Evolutionary conservation across 2,329 filamentous ascomycete species (phyloP).

Genomic region (Colletotrichum sp.): DNA sequence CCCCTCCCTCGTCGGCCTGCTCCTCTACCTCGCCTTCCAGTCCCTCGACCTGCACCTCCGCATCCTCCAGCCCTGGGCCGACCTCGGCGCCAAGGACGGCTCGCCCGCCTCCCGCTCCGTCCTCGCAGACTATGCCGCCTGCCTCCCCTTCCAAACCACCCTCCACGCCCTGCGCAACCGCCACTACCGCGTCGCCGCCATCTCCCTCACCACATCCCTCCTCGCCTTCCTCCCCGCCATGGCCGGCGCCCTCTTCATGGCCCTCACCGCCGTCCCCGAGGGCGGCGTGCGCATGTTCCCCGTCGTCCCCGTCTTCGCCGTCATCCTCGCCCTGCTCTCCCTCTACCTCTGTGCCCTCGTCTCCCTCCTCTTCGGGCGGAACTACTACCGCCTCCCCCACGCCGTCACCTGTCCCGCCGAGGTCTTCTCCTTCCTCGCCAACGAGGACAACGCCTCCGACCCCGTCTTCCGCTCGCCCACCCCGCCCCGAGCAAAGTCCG

Average conservation of each 20-base stretch:
- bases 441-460: conserved; percentile 74
- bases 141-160: conserved; percentile 65
- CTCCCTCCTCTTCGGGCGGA: conserved; percentile 65
- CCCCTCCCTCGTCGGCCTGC: conserved; percentile 69
- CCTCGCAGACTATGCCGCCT: conserved; percentile 73
- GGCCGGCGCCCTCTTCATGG: conserved; percentile 75
- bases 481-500: conserved; percentile 68
- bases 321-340: conserved; percentile 73
- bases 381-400: conserved; percentile 73
- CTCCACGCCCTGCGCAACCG: conserved; percentile 62
- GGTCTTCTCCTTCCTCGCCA: conserved; percentile 77
- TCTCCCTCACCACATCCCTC: conserved; percentile 64
- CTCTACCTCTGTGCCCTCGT: conserved; percentile 72
- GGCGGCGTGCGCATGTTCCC: conserved; percentile 69
- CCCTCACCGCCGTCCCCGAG: conserved; percentile 56
- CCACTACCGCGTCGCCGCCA: conserved; percentile 69
- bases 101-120: conserved; percentile 67
- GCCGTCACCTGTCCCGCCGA: conserved; percentile 75
- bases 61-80: conserved; percentile 72
- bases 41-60: conserved; percentile 70
- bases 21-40: conserved; percentile 71
- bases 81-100: conserved; percentile 62
- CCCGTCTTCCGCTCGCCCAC: conserved; percentile 72
- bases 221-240: conserved; percentile 71
- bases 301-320: conserved; percentile 74